phyloP scores from a whole-genome alignment of 257 asterid species.

The Solanum ahanhuiri region DNA sequence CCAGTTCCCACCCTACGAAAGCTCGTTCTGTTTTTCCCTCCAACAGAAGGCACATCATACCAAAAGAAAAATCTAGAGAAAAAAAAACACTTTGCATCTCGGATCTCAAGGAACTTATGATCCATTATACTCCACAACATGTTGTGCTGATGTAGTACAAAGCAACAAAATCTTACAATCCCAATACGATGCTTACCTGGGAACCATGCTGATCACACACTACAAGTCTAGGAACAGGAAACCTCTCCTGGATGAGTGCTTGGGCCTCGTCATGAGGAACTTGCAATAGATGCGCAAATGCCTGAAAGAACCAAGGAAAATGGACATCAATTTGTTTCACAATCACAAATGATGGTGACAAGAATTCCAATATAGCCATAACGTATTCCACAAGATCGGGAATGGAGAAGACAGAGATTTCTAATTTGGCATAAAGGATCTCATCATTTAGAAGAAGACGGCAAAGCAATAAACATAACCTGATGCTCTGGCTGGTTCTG shows the following conservation, averaged over 20 bases:
- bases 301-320: constrained; percentile 24
- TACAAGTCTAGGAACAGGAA: constrained; percentile 92
- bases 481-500: constrained; percentile 85
- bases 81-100: not conserved
- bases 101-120: not conserved
- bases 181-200: constrained; percentile 41
- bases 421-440: not conserved
- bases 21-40: not conserved
- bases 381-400: not conserved
- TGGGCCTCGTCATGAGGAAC: constrained; percentile 90
- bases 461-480: constrained; percentile 20
- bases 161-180: not conserved
- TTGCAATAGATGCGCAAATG: constrained; percentile 70
- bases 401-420: not conserved
- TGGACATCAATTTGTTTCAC: not conserved
- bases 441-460: not conserved
- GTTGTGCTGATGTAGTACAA: not conserved
- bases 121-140: not conserved
- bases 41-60: not conserved
- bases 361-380: not conserved
- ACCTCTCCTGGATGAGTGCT: constrained; percentile 68
- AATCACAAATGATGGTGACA: not conserved
- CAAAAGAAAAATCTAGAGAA: not conserved
- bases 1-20: not conserved
- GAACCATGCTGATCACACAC: constrained; percentile 99